phyloP scores from a whole-genome alignment of 225 moss, liverwort and hornwort species.

The Sphagnum tenellum region DNA sequence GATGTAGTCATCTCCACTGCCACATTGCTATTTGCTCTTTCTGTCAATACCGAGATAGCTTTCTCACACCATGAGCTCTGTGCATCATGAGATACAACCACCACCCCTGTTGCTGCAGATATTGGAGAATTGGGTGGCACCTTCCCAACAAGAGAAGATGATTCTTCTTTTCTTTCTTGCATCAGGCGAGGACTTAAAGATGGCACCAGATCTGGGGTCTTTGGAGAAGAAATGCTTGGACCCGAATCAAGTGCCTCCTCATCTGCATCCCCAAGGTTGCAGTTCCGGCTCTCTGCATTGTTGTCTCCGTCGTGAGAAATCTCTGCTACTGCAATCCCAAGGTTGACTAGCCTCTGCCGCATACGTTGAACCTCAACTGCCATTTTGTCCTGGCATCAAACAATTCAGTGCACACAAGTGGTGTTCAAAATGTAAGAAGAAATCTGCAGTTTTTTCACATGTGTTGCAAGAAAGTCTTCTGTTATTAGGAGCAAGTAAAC shows the following conservation, averaged over 20 bases:
- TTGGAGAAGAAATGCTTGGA: constrained; percentile 8
- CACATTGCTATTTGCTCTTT: constrained; percentile 17
- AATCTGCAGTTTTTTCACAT: no score
- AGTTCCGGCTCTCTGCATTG: constrained; percentile 11
- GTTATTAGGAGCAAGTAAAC: no score
- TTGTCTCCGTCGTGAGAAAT: constrained; percentile 56
- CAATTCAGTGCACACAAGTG: no score
- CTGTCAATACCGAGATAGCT: constrained; percentile 4
- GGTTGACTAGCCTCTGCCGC: constrained; percentile 66
- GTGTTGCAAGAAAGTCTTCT: no score
- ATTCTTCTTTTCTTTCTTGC: constrained; percentile 17
- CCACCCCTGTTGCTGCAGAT: constrained; percentile 10
- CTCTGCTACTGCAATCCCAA: constrained; percentile 65
- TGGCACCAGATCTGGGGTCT: constrained; percentile 22
- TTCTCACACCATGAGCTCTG: constrained; percentile 14
- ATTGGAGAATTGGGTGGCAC: constrained; percentile 9
- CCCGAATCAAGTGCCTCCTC: constrained; percentile 10
- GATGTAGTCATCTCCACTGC: constrained; percentile 5
- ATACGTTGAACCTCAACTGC: constrained; percentile 69
- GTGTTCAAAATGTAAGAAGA: no score
- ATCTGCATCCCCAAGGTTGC: constrained; percentile 28
- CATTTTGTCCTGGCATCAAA: constrained; percentile 61
- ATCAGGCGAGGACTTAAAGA: constrained; percentile 15
- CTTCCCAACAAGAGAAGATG: constrained; percentile 8
- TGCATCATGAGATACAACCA: not conserved